Conservation (phyloP, 331 rosid genomes). For the Cydonia oblonga region DNA sequence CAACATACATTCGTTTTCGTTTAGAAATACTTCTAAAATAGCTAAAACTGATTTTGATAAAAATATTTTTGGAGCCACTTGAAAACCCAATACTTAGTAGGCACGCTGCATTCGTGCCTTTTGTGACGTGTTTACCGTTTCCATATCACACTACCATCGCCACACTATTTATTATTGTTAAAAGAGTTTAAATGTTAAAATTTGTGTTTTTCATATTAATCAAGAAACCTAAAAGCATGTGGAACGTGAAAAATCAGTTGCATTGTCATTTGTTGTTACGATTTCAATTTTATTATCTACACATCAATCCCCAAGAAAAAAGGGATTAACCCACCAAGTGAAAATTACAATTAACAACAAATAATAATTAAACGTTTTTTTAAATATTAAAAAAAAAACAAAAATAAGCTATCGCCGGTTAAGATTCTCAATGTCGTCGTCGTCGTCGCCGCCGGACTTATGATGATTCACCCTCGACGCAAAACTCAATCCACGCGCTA, state of each 20-base stretch:
- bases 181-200: too few relatives aligned
- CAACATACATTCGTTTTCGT: too few relatives aligned
- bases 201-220: too few relatives aligned
- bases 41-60: too few relatives aligned
- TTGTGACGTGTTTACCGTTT: not conserved
- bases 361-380: not conserved
- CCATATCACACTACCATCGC: constrained; percentile 12
- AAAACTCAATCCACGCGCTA: constrained; percentile 34
- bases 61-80: too few relatives aligned
- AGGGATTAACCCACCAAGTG: not conserved
- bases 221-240: too few relatives aligned
- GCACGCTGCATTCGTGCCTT: not conserved
- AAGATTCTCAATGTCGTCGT: not conserved
- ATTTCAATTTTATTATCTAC: constrained; percentile 11
- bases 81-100: too few relatives aligned
- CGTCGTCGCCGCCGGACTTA: constrained; percentile 16
- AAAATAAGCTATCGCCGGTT: not conserved
- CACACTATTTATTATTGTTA: too few relatives aligned
- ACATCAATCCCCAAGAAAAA: not conserved
- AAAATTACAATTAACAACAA: constrained; percentile 4
- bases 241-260: not conserved
- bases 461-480: constrained; percentile 53
- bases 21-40: too few relatives aligned
- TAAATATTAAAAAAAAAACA: not conserved
- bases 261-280: not conserved